Evolutionary conservation across 2,329 filamentous ascomycete genomes (phyloP), one percentile per base, ranked within the genome.

Genomic region (Pyrenochaeta sp.): DNA sequence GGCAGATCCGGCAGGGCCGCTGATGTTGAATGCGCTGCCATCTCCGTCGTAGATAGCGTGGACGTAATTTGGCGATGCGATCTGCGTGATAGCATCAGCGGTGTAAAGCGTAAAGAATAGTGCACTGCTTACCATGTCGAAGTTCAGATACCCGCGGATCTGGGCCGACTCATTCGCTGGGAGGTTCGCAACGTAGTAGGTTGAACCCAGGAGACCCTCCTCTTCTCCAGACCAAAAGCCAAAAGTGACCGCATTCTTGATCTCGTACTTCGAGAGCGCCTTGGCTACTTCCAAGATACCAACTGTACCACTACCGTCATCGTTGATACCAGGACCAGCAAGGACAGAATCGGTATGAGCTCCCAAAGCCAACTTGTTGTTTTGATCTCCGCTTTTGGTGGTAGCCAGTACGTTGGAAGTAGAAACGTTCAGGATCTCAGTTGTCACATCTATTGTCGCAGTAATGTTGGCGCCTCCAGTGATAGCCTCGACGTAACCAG

Each of bases 401-500:
- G 74, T 72, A 8, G 77, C 77, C 36, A 79, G 59, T 24, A 80
- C 72, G 45, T 80, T 79, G 54, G 71, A 72, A 59, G 84, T 85
- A 0, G 80, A 81, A 12, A 79, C 75, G 62, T 82, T 81, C 62
- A 83, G 78, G 34, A 82, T 70, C 52, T 79, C 66, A 30, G 80
- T 78, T 47, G 82, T 71, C 24, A 86, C 79, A 34, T 77, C 68
- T 12, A 85, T 64, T 2, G 66, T 67, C 6, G 71, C 80, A 5
- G 69, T 72, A 1, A 82, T 70, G 0, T 68, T 70, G 2, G 78
- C 75, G 24, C 79, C 78, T 7, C 78, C 75, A 56, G 83, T 77
- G 44, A 92, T 78, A 52, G 83, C 80, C 50, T 83, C 75, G 7
- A 88, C 71, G 34, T 89, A 79, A 1, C 84, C 83, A 56, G 80